Conservation (phyloP, 106 monocot species). For the Acanthochlamys bracteata region DNA sequence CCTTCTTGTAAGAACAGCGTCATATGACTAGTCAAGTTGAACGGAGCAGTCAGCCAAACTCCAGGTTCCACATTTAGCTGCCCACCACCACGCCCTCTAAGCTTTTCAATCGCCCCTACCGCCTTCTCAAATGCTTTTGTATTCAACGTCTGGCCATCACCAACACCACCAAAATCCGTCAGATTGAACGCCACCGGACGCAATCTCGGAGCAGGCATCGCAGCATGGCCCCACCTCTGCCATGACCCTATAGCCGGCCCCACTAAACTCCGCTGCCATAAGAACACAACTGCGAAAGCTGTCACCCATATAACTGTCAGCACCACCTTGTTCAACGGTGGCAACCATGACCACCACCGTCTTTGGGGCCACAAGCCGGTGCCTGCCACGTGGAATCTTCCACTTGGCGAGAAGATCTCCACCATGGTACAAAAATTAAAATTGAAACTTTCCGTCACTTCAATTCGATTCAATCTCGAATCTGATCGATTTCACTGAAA, state of each 20-base stretch:
- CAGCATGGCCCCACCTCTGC: not conserved
- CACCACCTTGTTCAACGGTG: slow-evolving; percentile 13
- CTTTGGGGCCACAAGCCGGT: too few species aligned
- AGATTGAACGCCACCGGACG: slow-evolving; percentile 27
- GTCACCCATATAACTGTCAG: slow-evolving; percentile 32
- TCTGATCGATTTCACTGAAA: too few species aligned
- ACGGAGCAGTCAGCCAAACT: slow-evolving; percentile 61
- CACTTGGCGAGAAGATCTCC: slow-evolving; percentile 15
- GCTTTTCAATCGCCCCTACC: slow-evolving; percentile 31
- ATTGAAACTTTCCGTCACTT: too few species aligned
- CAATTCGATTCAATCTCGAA: too few species aligned
- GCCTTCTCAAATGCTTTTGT: slow-evolving; percentile 56
- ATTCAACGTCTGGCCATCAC: slow-evolving; percentile 33
- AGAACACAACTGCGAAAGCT: slow-evolving; percentile 28
- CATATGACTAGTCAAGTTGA: slow-evolving; percentile 75
- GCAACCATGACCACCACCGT: slow-evolving; percentile 18
- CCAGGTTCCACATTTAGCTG: slow-evolving; percentile 60
- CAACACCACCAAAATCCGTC: slow-evolving; percentile 37
- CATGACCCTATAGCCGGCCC: slow-evolving; percentile 1
- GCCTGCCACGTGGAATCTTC: slow-evolving; percentile 17
- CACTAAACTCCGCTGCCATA: slow-evolving; percentile 40
- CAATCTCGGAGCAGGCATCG: slow-evolving; percentile 12
- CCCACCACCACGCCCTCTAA: slow-evolving; percentile 38
- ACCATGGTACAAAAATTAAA: too few species aligned
- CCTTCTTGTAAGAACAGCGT: slow-evolving; percentile 72